Base-by-base conservation (phyloP, 2,329 filamentous ascomycete species). In the Delphinella strobiligena region DNA sequence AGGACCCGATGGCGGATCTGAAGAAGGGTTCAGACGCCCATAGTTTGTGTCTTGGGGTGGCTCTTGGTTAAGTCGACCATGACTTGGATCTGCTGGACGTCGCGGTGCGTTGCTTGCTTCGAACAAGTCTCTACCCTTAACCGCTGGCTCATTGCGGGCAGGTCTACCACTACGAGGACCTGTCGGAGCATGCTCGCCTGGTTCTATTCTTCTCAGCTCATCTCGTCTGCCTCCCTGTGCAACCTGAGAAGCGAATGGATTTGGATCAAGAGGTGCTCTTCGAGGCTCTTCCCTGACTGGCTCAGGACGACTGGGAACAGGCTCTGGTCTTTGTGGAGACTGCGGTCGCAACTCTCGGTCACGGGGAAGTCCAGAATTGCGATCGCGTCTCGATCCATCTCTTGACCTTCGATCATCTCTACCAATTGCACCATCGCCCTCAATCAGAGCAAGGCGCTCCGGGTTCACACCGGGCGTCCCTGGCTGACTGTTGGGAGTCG, bases 1-100 rank as follows among this genome's bases (percentile, higher is more conserved):
- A 37, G 74, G 74, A 2, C 73, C 75, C 30, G 69, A 72, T 17
- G 74, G 73, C 36, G 61, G 66, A 15, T 76, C 67, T 15, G 56
- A 48, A n/a, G 60, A 59, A 19, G 56, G 56, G 44, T 70, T 72
- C 14, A 71, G 52, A 29, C 68, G 58, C 19, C 67, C 68, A 48
- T 68, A 70, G 36, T 61, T 64, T 9, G 66, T 62, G 40, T 72
- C 67, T 38, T 62, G 58, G 12, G 45, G 49, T 24, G 55, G 54
- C 16, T 68, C 66, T 37, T 65, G 55, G 51, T 56, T 61, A 10
- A 69, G 53, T 36, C 69, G 62, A 19, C 68, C 68, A 52, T 68
- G 61, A 34, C 54, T 63, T 47, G 63, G 54, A 47, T 73, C 61
- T 17, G 53, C 43, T 5, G 51, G 51, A 22, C 31, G 32, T 19